A percentile compares a stretch with the other conserved stretches of the same genome.
Evolutionary conservation across 2,329 filamentous ascomycete species (phyloP).

Genomic region (Sclerotinia borealis): DNA sequence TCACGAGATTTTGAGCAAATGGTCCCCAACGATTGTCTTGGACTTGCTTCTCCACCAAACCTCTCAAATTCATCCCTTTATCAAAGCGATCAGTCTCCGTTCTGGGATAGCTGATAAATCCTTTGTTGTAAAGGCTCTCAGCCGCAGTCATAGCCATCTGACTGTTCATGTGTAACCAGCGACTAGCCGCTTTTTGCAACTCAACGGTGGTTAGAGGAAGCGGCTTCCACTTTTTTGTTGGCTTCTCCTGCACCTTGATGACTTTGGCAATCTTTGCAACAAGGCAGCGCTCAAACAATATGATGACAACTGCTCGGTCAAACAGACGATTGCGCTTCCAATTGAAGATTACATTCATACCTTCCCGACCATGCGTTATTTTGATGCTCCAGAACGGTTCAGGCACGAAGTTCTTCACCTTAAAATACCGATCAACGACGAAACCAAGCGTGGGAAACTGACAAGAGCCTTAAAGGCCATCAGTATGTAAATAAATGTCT

Average conservation of each 20-base stretch:
- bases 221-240: constrained; percentile 90
- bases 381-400: constrained; percentile 93
- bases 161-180: constrained; percentile 83
- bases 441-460: constrained; percentile 97
- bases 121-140: constrained; percentile 83
- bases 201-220: constrained; percentile 93
- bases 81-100: constrained; percentile 98
- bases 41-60: constrained; percentile 76
- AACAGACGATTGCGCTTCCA: constrained; percentile 83
- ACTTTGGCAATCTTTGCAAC: constrained; percentile 71
- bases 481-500: background rate
- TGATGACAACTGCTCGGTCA: constrained; percentile 72
- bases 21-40: constrained; percentile 70
- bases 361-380: constrained; percentile 69
- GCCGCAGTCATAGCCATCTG: constrained; percentile 84
- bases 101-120: constrained; percentile 94
- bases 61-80: constrained; percentile 74
- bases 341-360: constrained; percentile 73
- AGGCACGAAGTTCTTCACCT: constrained; percentile 87
- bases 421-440: constrained; percentile 91
- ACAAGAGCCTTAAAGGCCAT: constrained; percentile 58
- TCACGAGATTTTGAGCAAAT: constrained; percentile 69
- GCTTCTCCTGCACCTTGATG: constrained; percentile 80
- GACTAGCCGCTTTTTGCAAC: constrained; percentile 89
- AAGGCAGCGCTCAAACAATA: constrained; percentile 83